Conservation (phyloP, 805 yeast genomes). For the Wickerhamomyces silvicola region DNA sequence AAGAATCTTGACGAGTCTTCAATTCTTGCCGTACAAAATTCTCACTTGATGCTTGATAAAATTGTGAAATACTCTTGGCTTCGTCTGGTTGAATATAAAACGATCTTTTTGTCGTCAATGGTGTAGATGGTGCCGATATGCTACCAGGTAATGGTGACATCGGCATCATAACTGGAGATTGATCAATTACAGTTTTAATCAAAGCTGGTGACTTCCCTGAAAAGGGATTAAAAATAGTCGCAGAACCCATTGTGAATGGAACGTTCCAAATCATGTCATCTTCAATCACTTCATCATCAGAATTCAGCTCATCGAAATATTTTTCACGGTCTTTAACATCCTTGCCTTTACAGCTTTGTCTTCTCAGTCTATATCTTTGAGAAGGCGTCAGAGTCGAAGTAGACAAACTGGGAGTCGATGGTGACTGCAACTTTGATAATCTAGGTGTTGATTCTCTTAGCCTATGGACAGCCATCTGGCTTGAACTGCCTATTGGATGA, state of each 20-base stretch:
- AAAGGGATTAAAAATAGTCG: slow-evolving; percentile 16
- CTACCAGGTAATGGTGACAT: slow-evolving; percentile 45
- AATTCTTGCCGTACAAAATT: slow-evolving; percentile 13
- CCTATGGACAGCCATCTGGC: no score
- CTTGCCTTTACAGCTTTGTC: slow-evolving; percentile 28
- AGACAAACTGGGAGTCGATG: slow-evolving; percentile 3
- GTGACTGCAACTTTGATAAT: slow-evolving; percentile 1
- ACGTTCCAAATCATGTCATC: slow-evolving; percentile 44
- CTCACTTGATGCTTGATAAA: slow-evolving; percentile 17
- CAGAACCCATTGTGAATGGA: slow-evolving; percentile 36
- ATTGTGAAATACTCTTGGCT: slow-evolving; percentile 18
- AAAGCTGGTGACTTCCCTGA: slow-evolving; percentile 19
- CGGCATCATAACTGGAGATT: slow-evolving; percentile 27
- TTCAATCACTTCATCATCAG: slow-evolving; percentile 31
- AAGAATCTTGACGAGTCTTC: slow-evolving; percentile 11
- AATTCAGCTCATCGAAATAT: slow-evolving; percentile 29
- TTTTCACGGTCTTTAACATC: slow-evolving; percentile 30
- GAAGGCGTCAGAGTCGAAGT: slow-evolving; percentile 30
- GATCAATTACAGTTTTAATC: slow-evolving; percentile 17
- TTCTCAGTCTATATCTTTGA: slow-evolving; percentile 33
- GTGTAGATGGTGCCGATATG: slow-evolving; percentile 5
- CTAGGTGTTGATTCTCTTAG: no score
- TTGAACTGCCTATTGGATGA: background rate
- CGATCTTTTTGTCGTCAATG: background rate
- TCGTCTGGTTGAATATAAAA: slow-evolving; percentile 17